Evolutionary conservation across 176 grass and related monocot species (phyloP), one percentile per base, ranked within the genome.

Genomic region (maize (Zea mays)): DNA sequence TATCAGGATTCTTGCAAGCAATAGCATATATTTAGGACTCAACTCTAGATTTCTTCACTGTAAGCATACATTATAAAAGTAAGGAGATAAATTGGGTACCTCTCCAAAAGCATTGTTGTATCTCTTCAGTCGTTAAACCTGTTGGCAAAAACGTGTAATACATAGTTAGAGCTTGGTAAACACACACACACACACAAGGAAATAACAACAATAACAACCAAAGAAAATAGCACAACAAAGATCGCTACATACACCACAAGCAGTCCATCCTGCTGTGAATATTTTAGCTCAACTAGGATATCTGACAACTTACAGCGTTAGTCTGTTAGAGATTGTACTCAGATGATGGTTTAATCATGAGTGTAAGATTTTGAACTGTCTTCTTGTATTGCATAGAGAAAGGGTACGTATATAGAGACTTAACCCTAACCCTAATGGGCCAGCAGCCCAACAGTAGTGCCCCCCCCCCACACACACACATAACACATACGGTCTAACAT

Each of bases 21-120:
- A 67, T 52, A 73, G 15, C 44, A 33, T 4, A 46, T 61, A 47
- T 48, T 6, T 48, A 49, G 19, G 27, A 62, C 10, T 45, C 49
- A 50, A 61, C 19, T 39, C 9, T 80, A 66, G 27, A 45, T 74
- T 60, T 84, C 11, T 62, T 77, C 73, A 35, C 78, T 74, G 42
- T 19, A 57, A 13, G 0, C 36, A 80, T 73, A 77, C 8, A 80
- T 58, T 10, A 49, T 47, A 40, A 73, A 85, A 62, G 52, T 36
- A 73, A 58, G 39, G 20, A 74, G 43, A 61, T 80, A 75, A 69
- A 78, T 47, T 61, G 15, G 8, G 37, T 88, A 92, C 90, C 90
- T 92, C 86, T 88, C 90, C 90, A 92, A 68, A 88, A 92, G 75
- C 90, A 92, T 21, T 80, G 83, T 44, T 92, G 90, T 88, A 92